Percentiles rank a stretch among this genome's conserved stretches.
These are phyloP conservation scores for Rhynchosporium graminicola DNA, from an alignment of 2,329 filamentous ascomycete genomes.

Conservation along the genomic window DNA sequence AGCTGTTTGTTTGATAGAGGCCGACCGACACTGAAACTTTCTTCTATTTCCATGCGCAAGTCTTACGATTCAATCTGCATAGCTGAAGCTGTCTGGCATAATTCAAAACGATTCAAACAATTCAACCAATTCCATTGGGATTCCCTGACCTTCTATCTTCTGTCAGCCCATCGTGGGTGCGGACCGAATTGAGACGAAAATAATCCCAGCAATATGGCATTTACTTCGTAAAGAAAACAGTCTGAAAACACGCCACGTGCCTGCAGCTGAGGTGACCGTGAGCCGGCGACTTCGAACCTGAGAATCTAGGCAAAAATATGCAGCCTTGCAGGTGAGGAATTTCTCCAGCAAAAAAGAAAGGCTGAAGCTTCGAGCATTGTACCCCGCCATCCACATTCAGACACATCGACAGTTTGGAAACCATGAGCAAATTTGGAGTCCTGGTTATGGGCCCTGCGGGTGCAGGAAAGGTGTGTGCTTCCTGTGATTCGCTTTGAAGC, in stretches of 20 bases:
- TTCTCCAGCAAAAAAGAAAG: slow-evolving; percentile 18
- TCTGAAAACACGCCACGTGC: slow-evolving; percentile 4
- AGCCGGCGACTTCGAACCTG: background rate
- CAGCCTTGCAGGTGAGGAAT: slow-evolving; percentile 8
- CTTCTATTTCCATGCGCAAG: too few relatives aligned
- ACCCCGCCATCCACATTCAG: slow-evolving; percentile 10
- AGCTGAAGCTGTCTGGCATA: too few relatives aligned
- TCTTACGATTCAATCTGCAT: too few relatives aligned
- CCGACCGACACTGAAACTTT: too few relatives aligned
- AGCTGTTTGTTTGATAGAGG: too few relatives aligned
- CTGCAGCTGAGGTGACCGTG: background rate
- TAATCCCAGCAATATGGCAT: background rate
- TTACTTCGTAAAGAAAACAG: background rate
- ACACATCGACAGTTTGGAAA: slow-evolving; percentile 3
- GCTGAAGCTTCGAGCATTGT: slow-evolving; percentile 19
- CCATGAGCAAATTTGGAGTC: slow-evolving; percentile 91
- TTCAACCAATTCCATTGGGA: too few relatives aligned
- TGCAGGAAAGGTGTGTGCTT: slow-evolving; percentile 75
- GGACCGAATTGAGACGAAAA: background rate
- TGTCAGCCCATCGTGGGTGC: too few relatives aligned
- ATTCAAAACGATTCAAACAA: too few relatives aligned
- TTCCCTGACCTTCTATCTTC: too few relatives aligned
- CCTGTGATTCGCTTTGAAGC: background rate
- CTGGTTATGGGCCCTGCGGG: slow-evolving; percentile 96
- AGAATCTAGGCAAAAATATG: background rate